Conservation (phyloP, 148 eudicot genomes). For the Rhododendron williamsianum region DNA sequence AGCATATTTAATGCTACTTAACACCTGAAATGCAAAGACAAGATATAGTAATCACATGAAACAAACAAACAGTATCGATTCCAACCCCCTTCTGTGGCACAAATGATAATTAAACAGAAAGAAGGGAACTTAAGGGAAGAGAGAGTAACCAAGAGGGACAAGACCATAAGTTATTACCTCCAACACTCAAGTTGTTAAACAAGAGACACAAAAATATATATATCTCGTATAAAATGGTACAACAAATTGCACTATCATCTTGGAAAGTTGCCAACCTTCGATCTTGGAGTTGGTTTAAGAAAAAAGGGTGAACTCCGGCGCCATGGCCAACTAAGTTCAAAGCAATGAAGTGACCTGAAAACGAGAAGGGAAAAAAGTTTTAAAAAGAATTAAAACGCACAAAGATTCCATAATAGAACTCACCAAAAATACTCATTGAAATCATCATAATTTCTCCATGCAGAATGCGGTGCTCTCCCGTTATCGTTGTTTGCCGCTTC, state of each 20-base stretch:
- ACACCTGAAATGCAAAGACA: background rate
- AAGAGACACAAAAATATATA: background rate
- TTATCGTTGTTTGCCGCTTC: conserved; percentile 84
- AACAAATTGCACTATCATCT: background rate
- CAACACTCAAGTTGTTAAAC: background rate
- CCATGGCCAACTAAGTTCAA: conserved; percentile 98
- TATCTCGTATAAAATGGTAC: background rate
- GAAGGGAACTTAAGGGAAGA: background rate
- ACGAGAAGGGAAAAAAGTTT: background rate
- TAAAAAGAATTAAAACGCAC: background rate
- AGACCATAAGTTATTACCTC: background rate
- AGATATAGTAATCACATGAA: background rate
- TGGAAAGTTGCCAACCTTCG: conserved; percentile 46
- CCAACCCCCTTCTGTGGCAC: background rate
- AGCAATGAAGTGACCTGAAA: conserved; percentile 78
- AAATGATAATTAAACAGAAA: background rate
- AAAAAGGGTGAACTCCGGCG: conserved; percentile 65
- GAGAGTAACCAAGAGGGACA: background rate
- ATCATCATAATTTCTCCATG: conserved; percentile 99
- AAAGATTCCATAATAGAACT: conserved; percentile 13
- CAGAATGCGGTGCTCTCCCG: conserved; percentile 94
- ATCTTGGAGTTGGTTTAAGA: conserved; percentile 61
- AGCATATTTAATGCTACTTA: background rate
- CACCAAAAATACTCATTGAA: conserved; percentile 97
- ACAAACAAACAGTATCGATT: background rate